These are phyloP conservation scores for Flueggea neowawraea DNA, from an alignment of 441 rosid species.

Conservation along the genomic window DNA sequence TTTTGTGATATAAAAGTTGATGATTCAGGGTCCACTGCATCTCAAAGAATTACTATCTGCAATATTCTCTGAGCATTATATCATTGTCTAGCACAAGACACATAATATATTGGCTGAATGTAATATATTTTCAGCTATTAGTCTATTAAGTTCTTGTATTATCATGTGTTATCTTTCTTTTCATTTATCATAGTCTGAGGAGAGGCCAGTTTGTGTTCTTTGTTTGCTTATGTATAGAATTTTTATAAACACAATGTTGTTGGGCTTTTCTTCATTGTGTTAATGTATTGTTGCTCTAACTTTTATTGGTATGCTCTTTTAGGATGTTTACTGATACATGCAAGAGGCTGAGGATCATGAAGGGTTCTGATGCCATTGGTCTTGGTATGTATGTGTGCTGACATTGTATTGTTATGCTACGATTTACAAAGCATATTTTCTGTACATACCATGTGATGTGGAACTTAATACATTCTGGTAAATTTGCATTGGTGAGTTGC, in stretches of 20 bases:
- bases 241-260: no score
- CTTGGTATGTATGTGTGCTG: conserved; percentile 44
- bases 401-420: neutral
- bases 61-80: no score
- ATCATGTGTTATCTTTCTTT: no score
- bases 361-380: conserved; percentile 92
- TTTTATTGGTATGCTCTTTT: conserved; percentile 13
- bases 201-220: no score
- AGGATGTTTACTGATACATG: conserved; percentile 93
- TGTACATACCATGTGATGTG: neutral
- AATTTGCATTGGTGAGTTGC: neutral
- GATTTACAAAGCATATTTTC: neutral
- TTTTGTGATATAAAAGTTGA: neutral
- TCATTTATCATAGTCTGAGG: no score
- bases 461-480: neutral
- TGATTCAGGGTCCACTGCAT: neutral
- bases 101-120: no score
- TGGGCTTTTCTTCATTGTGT: no score
- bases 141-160: no score
- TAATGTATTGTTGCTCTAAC: no score
- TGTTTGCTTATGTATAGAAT: no score
- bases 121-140: no score
- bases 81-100: no score
- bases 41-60: neutral
- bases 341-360: conserved; percentile 89